These are phyloP conservation scores for Pneumocystis sp. DNA, from an alignment of 1,139 yeast genomes.

Conservation along the genomic window DNA sequence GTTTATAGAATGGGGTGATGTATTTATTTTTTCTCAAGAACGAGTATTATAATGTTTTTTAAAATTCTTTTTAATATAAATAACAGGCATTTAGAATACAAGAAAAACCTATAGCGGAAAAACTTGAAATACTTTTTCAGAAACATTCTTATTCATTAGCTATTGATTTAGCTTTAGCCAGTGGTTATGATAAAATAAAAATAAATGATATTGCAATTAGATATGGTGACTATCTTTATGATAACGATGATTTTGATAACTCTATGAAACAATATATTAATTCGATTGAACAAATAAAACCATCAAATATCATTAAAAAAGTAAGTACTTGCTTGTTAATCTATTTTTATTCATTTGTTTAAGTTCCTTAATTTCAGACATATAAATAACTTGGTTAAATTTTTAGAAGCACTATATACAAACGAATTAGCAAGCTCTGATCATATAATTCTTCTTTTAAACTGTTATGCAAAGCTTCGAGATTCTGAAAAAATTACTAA, in stretches of 20 bases:
- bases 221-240: constrained; percentile 60
- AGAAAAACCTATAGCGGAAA: constrained; percentile 52
- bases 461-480: constrained; percentile 71
- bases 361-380: constrained; percentile 68
- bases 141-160: constrained; percentile 65
- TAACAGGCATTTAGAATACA: constrained; percentile 34
- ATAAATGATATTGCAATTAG: constrained; percentile 43
- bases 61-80: background rate
- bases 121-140: constrained; percentile 54
- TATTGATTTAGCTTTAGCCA: constrained; percentile 45
- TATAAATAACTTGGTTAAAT: constrained; percentile 47
- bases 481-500: constrained; percentile 40
- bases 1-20: constrained; percentile 39
- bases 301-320: constrained; percentile 65
- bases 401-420: constrained; percentile 46
- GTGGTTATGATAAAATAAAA: constrained; percentile 27
- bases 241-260: constrained; percentile 47
- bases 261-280: constrained; percentile 56
- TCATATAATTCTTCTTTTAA: constrained; percentile 66
- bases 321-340: background rate
- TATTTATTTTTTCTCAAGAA: constrained; percentile 53
- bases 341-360: background rate
- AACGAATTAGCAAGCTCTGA: constrained; percentile 47
- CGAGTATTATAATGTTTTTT: constrained; percentile 25
- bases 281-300: constrained; percentile 35